Conservation (phyloP, 2,329 filamentous ascomycete species). For the Calonectria crousiana region DNA sequence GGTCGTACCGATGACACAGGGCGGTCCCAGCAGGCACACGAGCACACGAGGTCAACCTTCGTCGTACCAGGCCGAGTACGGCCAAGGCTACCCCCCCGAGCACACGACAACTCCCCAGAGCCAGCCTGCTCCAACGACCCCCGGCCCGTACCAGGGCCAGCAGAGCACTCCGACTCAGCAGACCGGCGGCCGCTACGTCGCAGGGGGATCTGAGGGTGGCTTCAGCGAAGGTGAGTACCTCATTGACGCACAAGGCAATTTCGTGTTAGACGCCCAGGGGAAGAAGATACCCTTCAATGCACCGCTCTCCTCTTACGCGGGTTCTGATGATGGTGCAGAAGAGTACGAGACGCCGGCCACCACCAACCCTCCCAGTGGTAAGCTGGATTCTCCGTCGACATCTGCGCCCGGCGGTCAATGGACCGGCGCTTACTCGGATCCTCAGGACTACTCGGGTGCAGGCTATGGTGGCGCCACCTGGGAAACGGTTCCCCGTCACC, state of each 20-base stretch:
- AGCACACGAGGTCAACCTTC: conserved; percentile 54
- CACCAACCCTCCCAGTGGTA: conserved; percentile 53
- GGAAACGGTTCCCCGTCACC: conserved; percentile 83
- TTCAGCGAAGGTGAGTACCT: conserved; percentile 81
- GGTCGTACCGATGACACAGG: conserved; percentile 91
- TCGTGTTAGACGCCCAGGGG: conserved; percentile 71
- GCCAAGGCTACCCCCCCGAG: conserved; percentile 49
- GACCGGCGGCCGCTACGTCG: conserved; percentile 35
- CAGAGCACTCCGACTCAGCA: conserved; percentile 30
- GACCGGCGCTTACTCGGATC: conserved; percentile 55
- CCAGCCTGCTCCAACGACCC: conserved; percentile 47
- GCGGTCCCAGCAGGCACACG: conserved; percentile 68
- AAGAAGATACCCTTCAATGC: conserved; percentile 67
- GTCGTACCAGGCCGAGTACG: conserved; percentile 47
- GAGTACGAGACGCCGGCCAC: conserved; percentile 69
- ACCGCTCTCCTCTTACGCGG: conserved; percentile 57
- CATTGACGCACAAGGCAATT: conserved; percentile 71
- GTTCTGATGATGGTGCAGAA: conserved; percentile 66
- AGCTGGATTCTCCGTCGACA: conserved; percentile 47
- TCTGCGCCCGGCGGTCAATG: conserved; percentile 52
- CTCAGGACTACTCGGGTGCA: conserved; percentile 74
- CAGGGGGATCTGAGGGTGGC: conserved; percentile 66
- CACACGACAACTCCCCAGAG: conserved; percentile 58
- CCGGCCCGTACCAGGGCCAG: conserved; percentile 43
- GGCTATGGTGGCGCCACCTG: conserved; percentile 78